A percentile compares a stretch with the other conserved stretches of the same genome.
Evolutionary conservation across 768 basidiomycete species (phyloP).

Genomic region (Boletus rufocinnamomeus): DNA sequence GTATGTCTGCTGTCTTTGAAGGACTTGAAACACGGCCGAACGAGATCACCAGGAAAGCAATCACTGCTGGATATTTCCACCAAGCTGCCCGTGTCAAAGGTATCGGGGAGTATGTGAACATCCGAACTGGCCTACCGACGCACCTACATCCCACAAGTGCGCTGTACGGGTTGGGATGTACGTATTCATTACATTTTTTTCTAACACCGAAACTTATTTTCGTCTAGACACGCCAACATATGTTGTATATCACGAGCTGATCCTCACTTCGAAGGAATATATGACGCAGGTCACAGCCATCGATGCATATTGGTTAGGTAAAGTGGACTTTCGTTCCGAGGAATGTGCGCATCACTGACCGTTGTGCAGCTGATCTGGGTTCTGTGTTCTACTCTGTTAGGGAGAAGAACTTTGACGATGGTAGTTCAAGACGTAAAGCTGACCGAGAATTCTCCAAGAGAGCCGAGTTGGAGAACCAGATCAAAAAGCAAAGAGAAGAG

Average conservation of each 20-base stretch:
- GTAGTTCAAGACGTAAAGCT: slow-evolving; percentile 71
- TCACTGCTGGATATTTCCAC: slow-evolving; percentile 98
- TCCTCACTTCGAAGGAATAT: slow-evolving; percentile 94
- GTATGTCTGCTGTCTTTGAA: slow-evolving; percentile 38
- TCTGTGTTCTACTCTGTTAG: slow-evolving; percentile 97
- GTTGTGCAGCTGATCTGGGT: slow-evolving; percentile 77
- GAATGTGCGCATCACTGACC: slow-evolving; percentile 4
- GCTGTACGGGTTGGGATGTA: slow-evolving; percentile 93
- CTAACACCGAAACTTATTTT: slow-evolving; percentile 2
- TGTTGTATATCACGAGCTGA: slow-evolving; percentile 95
- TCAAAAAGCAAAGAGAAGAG: slow-evolving; percentile 83
- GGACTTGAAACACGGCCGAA: slow-evolving; percentile 3
- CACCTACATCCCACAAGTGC: slow-evolving; percentile 97
- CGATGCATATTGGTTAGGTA: slow-evolving; percentile 96
- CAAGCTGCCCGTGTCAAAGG: slow-evolving; percentile 98
- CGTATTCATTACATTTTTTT: slow-evolving; percentile 31
- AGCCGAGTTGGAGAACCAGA: slow-evolving; percentile 90
- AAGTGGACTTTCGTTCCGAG: slow-evolving; percentile 20
- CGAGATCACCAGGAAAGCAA: slow-evolving; percentile 72
- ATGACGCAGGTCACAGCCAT: slow-evolving; percentile 99
- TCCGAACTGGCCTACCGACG: slow-evolving; percentile 91
- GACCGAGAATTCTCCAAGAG: slow-evolving; percentile 91
- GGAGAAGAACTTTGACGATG: slow-evolving; percentile 96
- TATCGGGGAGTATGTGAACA: slow-evolving; percentile 98
- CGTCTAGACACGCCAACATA: slow-evolving; percentile 88